These are phyloP conservation scores for Glycyrrhiza uralensis DNA, from an alignment of 306 rosid species.

Conservation along the genomic window DNA sequence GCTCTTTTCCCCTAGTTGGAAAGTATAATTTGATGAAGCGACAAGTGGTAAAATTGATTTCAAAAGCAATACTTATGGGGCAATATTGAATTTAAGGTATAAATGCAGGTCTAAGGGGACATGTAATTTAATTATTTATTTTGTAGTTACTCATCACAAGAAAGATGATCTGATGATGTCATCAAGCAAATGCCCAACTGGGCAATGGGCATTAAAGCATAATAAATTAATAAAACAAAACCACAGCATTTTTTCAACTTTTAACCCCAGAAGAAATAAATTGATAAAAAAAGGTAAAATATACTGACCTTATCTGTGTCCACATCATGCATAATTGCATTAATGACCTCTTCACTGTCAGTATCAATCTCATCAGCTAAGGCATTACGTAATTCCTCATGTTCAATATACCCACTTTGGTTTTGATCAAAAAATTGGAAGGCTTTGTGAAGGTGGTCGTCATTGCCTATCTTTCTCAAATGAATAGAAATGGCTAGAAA, in stretches of 20 bases:
- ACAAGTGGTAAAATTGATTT: too few species aligned
- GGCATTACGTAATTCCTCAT: conserved; percentile 69
- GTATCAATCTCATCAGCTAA: conserved; percentile 62
- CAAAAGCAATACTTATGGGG: too few species aligned
- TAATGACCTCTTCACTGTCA: conserved; percentile 66
- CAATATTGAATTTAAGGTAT: too few species aligned
- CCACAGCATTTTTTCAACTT: not conserved
- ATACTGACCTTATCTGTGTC: conserved; percentile 81
- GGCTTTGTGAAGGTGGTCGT: conserved; percentile 85
- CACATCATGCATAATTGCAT: conserved; percentile 83
- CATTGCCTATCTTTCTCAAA: conserved; percentile 72
- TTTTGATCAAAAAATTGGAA: conserved; percentile 72
- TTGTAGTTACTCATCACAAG: not conserved
- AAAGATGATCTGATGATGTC: not conserved
- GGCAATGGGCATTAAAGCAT: not conserved
- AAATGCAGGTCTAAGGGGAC: not conserved
- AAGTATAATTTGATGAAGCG: too few species aligned
- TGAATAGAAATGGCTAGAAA: conserved; percentile 79
- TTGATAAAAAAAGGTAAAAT: not conserved
- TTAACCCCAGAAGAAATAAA: not conserved
- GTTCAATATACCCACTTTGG: conserved; percentile 66
- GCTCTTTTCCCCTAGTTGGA: too few species aligned
- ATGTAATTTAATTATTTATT: not conserved
- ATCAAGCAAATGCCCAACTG: not conserved
- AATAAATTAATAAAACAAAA: not conserved